Evolutionary conservation across 345 rosid species (phyloP), one percentile per base, ranked within the genome.

Genomic region (Populus tremula): DNA sequence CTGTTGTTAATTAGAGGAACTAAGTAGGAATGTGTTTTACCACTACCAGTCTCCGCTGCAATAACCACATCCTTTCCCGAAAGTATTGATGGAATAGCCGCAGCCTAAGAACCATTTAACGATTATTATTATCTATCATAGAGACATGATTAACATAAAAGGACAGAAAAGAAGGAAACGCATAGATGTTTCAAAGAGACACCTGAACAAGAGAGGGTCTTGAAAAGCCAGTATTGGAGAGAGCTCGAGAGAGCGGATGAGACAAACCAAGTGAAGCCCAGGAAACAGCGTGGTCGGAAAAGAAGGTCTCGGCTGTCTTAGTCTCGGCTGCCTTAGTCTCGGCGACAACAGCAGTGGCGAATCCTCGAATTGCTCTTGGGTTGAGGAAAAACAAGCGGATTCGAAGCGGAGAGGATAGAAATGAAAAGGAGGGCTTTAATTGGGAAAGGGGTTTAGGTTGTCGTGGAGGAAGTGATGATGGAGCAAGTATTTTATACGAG

Each of bases 11-110:
- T 87, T 31, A 96, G 79, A 29, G 99, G 98, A 72, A 88, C 88
- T 36, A 93, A 84, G 87, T 93, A 93, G 61, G 97, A 77, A 79
- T 92, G 92, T 45, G 98, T 92, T 87, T 95, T 95, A 71, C 99
- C 98, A 75, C 99, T 93, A 13, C 99, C 99, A 8, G 99, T 95
- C 82, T 95, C 99, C 12, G 99, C 98, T 8, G 99, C 99, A 74
- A 92, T 83, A 45, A 93, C 87, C 64, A 90, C 97, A 84, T 95
- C 99, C 80, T 92, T 93, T 70, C 98, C 96, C 0, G 93, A 90
- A 12, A 92, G 87, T 79, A 93, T 82, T 53, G 92, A 79, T 2
- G 94, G 96, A 50, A 90, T 78, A 43, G 90, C 82, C 21, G 92
- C 85, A 83, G 98, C 94, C 97, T 92, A 79, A 43, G 38, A 75